Evolutionary conservation across 441 rosid species (phyloP).

Genomic region (Bruguiera hainesii): DNA sequence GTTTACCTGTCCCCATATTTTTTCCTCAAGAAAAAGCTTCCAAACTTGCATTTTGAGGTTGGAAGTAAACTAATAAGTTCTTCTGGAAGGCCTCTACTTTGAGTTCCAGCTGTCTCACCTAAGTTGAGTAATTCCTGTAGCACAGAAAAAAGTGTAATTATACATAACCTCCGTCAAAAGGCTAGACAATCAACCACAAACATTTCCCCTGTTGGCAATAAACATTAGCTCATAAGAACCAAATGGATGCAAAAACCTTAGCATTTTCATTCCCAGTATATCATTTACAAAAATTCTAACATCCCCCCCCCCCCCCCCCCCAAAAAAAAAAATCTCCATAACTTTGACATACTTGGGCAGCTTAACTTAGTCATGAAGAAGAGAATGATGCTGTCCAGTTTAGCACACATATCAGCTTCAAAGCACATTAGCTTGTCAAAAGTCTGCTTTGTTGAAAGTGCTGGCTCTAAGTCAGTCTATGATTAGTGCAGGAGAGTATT

Average conservation of each 20-base stretch:
- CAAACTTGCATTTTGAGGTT: conserved; percentile 56
- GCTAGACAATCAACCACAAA: background rate
- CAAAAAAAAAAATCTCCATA: background rate
- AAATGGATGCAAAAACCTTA: too few relatives aligned
- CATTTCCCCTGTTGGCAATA: background rate
- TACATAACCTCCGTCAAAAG: background rate
- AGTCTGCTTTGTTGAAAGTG: background rate
- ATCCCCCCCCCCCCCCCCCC: background rate
- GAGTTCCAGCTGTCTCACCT: conserved; percentile 65
- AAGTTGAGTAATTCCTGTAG: conserved; percentile 66
- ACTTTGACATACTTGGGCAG: background rate
- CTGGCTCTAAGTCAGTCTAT: background rate
- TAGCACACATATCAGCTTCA: background rate
- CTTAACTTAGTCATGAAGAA: background rate
- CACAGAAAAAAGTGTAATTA: conserved; percentile 1
- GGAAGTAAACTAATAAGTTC: conserved; percentile 59
- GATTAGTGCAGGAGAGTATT: background rate
- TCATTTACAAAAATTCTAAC: background rate
- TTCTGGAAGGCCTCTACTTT: conserved; percentile 60
- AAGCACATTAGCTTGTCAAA: background rate
- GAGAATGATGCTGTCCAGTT: background rate
- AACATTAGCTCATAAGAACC: background rate
- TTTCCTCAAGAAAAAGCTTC: conserved; percentile 58
- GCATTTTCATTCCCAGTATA: too few relatives aligned
- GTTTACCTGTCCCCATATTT: conserved; percentile 55